Percentiles rank a stretch among this genome's conserved stretches.
Conservation (phyloP, 208 protist genomes). For the Crithidia acanthocephali region DNA sequence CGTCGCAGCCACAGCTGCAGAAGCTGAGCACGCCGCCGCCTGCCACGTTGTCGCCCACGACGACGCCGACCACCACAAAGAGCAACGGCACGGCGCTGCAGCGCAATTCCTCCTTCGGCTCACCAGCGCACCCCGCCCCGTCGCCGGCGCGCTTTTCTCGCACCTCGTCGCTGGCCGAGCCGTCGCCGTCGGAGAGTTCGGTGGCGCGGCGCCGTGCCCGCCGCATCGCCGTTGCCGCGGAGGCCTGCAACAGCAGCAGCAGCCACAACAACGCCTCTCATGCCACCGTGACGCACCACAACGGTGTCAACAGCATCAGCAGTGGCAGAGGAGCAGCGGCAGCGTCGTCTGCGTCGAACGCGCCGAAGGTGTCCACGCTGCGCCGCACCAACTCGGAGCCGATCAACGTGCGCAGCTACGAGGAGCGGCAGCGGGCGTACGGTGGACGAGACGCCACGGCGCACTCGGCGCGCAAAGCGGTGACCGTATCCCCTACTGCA, state of each 20-base stretch:
- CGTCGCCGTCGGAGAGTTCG: constrained; percentile 5
- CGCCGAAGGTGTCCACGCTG: constrained; percentile 2
- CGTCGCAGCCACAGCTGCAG: not conserved
- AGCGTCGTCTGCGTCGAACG: not conserved
- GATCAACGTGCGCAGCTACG: constrained; percentile 13
- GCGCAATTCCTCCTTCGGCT: not conserved
- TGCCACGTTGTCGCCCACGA: not conserved
- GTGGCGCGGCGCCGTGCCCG: constrained; percentile 13
- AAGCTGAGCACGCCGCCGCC: not conserved
- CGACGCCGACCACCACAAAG: not conserved
- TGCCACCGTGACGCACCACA: not conserved
- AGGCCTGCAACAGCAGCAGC: not conserved
- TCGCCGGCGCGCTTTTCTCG: constrained; percentile 12
- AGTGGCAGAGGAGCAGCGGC: too few species aligned
- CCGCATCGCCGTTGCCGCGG: not conserved
- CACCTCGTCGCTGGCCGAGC: constrained; percentile 14
- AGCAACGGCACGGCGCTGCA: not conserved
- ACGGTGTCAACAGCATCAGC: not conserved
- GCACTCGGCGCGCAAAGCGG: not conserved
- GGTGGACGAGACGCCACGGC: not conserved
- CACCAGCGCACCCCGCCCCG: not conserved
- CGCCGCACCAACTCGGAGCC: constrained; percentile 13
- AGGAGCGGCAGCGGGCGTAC: not conserved
- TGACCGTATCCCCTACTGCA: not conserved
- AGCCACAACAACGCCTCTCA: not conserved